Evolutionary conservation across 2,329 filamentous ascomycete genomes (phyloP).

Genomic region (Phialophora chinensis): DNA sequence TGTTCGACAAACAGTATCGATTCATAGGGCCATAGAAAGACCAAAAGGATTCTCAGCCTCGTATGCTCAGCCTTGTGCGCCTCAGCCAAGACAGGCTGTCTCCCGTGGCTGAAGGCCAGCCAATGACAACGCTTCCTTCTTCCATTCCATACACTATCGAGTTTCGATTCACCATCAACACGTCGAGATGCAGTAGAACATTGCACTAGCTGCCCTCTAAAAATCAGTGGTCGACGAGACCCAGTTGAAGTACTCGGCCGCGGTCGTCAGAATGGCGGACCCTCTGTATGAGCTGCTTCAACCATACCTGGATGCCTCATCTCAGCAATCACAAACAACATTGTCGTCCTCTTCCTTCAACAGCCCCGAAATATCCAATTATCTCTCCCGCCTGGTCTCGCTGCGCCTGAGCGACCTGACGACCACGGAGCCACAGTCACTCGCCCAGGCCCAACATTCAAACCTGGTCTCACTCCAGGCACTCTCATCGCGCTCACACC

Average conservation of each 20-base stretch:
- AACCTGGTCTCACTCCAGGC: conserved; percentile 82
- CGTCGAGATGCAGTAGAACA: not conserved
- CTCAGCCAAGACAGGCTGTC: not conserved
- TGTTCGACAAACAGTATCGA: not conserved
- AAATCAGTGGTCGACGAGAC: not conserved
- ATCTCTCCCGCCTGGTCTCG: conserved; percentile 78
- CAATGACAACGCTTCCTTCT: not conserved
- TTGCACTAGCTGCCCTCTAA: not conserved
- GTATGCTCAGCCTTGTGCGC: not conserved
- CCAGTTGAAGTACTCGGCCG: not conserved
- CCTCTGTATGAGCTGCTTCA: conserved; percentile 75
- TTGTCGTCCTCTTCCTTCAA: not conserved
- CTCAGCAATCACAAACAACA: conserved; percentile 47
- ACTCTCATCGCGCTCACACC: conserved; percentile 87
- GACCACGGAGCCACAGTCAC: conserved; percentile 75
- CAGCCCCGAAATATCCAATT: conserved; percentile 58
- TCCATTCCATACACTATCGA: not conserved
- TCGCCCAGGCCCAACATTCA: conserved; percentile 82
- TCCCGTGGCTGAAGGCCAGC: not conserved
- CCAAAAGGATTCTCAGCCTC: conserved; percentile 3
- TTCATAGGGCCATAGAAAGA: not conserved
- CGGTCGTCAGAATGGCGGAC: conserved; percentile 63
- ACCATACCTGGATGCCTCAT: conserved; percentile 60
- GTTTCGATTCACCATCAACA: not conserved
- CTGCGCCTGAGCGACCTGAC: conserved; percentile 75